phyloP scores from a whole-genome alignment of 805 yeast species.

The Candida argentea region DNA sequence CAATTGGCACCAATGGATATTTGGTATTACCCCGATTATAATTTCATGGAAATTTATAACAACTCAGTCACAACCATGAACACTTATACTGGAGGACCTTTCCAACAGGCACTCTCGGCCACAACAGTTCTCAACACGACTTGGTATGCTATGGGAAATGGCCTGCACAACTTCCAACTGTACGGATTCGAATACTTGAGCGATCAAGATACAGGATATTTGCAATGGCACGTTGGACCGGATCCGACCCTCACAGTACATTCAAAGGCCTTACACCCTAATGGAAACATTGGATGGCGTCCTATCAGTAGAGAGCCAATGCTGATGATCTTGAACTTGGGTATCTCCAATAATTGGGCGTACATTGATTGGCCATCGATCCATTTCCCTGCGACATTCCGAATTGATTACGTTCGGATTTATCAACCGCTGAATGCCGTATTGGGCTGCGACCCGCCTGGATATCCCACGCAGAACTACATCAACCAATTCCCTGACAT shows the following conservation, averaged over 20 bases:
- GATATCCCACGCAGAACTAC: conserved; percentile 78
- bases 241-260: conserved; percentile 65
- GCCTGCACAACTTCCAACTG: conserved; percentile 48
- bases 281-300: conserved; percentile 85
- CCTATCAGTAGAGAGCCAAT: conserved; percentile 82
- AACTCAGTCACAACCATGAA: conserved; percentile 67
- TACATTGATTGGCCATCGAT: conserved; percentile 84
- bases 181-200: conserved; percentile 73
- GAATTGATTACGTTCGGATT: conserved; percentile 79
- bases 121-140: conserved; percentile 64
- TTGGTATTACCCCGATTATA: conserved; percentile 89
- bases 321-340: conserved; percentile 81
- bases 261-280: conserved; percentile 72
- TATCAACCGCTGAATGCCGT: conserved; percentile 69
- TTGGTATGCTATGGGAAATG: conserved; percentile 70
- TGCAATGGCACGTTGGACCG: conserved; percentile 81
- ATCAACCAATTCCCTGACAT: conserved; percentile 62
- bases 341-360: conserved; percentile 88
- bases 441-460: conserved; percentile 78
- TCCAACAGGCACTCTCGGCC: conserved; percentile 87
- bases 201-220: conserved; percentile 58
- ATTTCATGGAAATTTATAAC: conserved; percentile 66
- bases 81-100: conserved; percentile 85
- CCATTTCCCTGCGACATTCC: conserved; percentile 67
- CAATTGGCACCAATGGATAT: conserved; percentile 92